Evolutionary conservation across 23 red algal species (phyloP), one percentile per base, ranked within the genome.

Genomic region (Gracilaria gracilis): DNA sequence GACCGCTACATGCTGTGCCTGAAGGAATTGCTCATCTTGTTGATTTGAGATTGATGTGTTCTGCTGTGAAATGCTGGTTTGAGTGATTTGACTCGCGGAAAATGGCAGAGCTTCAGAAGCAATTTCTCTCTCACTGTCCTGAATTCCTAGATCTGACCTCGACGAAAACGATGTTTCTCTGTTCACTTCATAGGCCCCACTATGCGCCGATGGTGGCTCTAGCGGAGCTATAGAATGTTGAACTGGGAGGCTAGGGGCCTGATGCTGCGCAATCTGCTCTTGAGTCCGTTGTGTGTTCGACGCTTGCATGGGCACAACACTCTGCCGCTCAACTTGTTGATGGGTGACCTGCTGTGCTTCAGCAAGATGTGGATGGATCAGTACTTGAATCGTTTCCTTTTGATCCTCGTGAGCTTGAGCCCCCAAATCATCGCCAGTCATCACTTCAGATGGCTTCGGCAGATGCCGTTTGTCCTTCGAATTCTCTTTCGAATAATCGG

Each of bases 101-200:
- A 77, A 28, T 9, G 72, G 46, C 0, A 23, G 11, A 31, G 28
- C 38, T 7, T 77, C 72, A 46, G 39, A 15, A 50, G 36, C 21
- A 77, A 77, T 29, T 23, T 74, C 23, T 35, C 34, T 50, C 50
- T 77, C 72, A 49, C 39, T 15, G 23, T 50, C 42, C 19, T 77
- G 72, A 51, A 50, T 37, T 37, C 39, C 72, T 15, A 77, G 25
- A 51, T 77, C 72, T 21, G 72, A 50, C 38, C 72, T 49, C 38
- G 72, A 77, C 19, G 72, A 77, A 77, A 49, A 77, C 38, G 72
- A 77, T 28, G 72, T 77, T 23, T 77, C 24, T 20, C 72, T 48
- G 34, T 2, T 77, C n/a, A 19, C 72, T 50, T 77, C 72, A 31
- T 77, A 77, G 4, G 27, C 9, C 17, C 15, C 39, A 50, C 38